phyloP scores from a whole-genome alignment of 768 basidiomycete species.

The Guyanaporus albipodus region DNA sequence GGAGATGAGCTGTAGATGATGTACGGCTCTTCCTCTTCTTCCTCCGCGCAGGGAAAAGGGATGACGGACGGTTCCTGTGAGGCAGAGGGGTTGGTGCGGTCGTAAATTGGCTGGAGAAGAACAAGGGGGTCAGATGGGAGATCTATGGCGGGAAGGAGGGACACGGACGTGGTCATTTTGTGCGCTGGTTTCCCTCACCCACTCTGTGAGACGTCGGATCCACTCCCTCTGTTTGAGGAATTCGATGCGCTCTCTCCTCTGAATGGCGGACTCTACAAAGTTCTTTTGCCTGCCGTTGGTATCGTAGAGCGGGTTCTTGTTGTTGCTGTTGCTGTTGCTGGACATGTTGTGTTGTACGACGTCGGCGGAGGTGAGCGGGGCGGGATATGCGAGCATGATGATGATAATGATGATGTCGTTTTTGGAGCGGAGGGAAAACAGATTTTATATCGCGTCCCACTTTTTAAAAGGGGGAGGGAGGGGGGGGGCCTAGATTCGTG shows the following conservation, averaged over 20 bases:
- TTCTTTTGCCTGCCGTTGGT: slow-evolving; percentile 41
- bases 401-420: too few relatives aligned
- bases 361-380: slow-evolving; percentile 10
- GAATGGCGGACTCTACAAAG: slow-evolving; percentile 42
- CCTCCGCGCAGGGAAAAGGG: slow-evolving; percentile 25
- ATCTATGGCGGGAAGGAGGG: neutral
- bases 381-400: slow-evolving; percentile 20
- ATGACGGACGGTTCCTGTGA: slow-evolving; percentile 17
- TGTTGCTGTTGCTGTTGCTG: slow-evolving; percentile 14
- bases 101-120: slow-evolving; percentile 17
- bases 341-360: too few relatives aligned
- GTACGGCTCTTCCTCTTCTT: slow-evolving; percentile 32
- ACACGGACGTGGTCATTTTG: slow-evolving; percentile 24
- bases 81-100: slow-evolving; percentile 12
- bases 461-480: too few relatives aligned
- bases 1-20: slow-evolving; percentile 34
- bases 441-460: slow-evolving; percentile 12
- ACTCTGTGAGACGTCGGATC: slow-evolving; percentile 38
- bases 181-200: slow-evolving; percentile 32
- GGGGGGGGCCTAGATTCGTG: slow-evolving; percentile 23
- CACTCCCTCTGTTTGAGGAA: slow-evolving; percentile 47
- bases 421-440: slow-evolving; percentile 1
- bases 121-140: neutral
- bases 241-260: slow-evolving; percentile 49
- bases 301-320: slow-evolving; percentile 35